Base-by-base conservation (phyloP, 305 asterid species). In the Euphrasia arctica region DNA sequence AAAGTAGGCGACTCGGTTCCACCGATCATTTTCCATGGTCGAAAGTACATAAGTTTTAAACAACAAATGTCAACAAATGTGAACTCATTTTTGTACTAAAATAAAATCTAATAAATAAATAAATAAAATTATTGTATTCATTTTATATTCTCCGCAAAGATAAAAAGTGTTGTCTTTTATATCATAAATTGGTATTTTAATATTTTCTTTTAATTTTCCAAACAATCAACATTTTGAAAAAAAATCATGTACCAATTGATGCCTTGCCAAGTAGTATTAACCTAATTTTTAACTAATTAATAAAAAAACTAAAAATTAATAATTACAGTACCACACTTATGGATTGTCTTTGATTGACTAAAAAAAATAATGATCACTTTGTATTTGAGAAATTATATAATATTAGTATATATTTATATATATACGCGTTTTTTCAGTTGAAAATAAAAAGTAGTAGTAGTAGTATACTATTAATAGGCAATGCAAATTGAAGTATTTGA, bases 31-130 rank as follows among this genome's bases (percentile, higher is more conserved):
- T n/a, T 18, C 12, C 14, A 5, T 32, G 13, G 48, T 34, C 48
- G n/a, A 32, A 3, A 34, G 12, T 34, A 5, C 9, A 15, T 32
- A 34, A 4, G 2, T 36, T n/a, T 60, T 8, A 60, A 41, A 42
- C 14, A 3, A 0, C 11, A 51, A 32, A 65, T 36, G 78, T 73
- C 74, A 64, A 64, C 12, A 68, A 58, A 73, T 68, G 68, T 63
- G 74, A 52, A 60, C 71, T 42, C 57, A 25, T 65, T 63, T 42
- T 58, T 12, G 22, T 31, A 28, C 6, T 6, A 5, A 36, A 36
- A 36, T 5, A 36, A 36, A 36, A 36, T 6, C 6, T 18, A 18
- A 18, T 18, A 18, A 3, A 32, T 32, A 3, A 32, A 32, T 32
- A 32, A 32, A 32, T 32, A 32, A 32, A 32, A 32, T 34, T 55